Conservation (phyloP, 176 grass and related monocot species). For the Cocos nucifera region DNA sequence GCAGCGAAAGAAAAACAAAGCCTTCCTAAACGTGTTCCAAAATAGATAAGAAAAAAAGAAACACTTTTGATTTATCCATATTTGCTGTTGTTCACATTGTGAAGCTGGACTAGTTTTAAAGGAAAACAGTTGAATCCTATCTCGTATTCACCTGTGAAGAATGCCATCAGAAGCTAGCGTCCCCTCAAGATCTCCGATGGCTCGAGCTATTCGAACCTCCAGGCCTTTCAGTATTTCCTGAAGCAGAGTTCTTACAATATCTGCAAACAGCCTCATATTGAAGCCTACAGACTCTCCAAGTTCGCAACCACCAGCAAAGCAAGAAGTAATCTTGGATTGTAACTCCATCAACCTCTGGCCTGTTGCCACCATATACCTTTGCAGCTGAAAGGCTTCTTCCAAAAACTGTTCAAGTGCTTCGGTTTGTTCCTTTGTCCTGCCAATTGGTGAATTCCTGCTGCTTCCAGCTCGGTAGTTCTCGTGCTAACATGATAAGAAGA, state of each 20-base stretch:
- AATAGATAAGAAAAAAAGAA: no score
- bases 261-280: slow-evolving; percentile 52
- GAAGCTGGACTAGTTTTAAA: no score
- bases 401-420: slow-evolving; percentile 38
- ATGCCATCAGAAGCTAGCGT: slow-evolving; percentile 78
- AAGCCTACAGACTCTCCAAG: slow-evolving; percentile 21
- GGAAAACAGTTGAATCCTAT: no score
- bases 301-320: slow-evolving; percentile 9
- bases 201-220: slow-evolving; percentile 56
- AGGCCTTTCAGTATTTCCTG: slow-evolving; percentile 72
- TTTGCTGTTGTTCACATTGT: no score
- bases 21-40: no score
- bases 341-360: slow-evolving; percentile 81
- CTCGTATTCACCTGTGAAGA: slow-evolving; percentile 24
- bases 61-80: no score
- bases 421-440: slow-evolving; percentile 21
- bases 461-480: slow-evolving; percentile 41
- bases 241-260: slow-evolving; percentile 51
- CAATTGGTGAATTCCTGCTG: neutral
- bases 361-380: slow-evolving; percentile 68
- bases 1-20: no score
- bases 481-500: slow-evolving; percentile 24
- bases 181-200: slow-evolving; percentile 78
- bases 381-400: slow-evolving; percentile 81
- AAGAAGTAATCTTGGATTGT: slow-evolving; percentile 38